Evolutionary conservation across 345 rosid genomes (phyloP).

Genomic region (Populus davidiana): DNA sequence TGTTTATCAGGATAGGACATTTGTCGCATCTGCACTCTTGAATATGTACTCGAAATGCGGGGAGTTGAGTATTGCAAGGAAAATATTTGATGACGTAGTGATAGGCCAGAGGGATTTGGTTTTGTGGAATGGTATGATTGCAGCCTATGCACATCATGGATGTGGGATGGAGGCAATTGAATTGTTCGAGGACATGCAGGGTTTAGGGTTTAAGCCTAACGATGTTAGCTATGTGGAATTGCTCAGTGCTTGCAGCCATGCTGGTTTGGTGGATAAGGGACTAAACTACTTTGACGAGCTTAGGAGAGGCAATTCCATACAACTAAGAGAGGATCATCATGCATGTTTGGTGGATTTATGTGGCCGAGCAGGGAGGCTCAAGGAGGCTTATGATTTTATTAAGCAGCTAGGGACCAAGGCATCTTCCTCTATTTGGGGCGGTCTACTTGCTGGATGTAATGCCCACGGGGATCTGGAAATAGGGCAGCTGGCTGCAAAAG

Average conservation of each 20-base stretch:
- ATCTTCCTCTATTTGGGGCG: constrained; percentile 54
- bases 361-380: constrained; percentile 59
- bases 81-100: constrained; percentile 47
- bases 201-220: constrained; percentile 46
- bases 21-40: constrained; percentile 59
- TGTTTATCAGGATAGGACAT: constrained; percentile 37
- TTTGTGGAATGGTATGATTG: constrained; percentile 71
- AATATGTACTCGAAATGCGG: constrained; percentile 82
- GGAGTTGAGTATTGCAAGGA: constrained; percentile 45
- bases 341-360: constrained; percentile 70
- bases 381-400: constrained; percentile 48
- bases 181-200: constrained; percentile 56
- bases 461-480: constrained; percentile 43
- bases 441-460: constrained; percentile 65
- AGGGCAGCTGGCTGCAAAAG: constrained; percentile 51
- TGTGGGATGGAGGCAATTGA: constrained; percentile 52
- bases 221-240: constrained; percentile 62
- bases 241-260: constrained; percentile 69
- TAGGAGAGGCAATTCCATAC: constrained; percentile 36
- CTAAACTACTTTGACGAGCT: constrained; percentile 51
- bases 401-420: constrained; percentile 27
- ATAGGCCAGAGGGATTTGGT: constrained; percentile 48
- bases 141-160: constrained; percentile 77
- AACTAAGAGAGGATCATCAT: constrained; percentile 60
- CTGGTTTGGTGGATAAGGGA: constrained; percentile 69